These are phyloP conservation scores for Stagonosporopsis tanaceti DNA, from an alignment of 2,329 filamentous ascomycete genomes.

Conservation along the genomic window DNA sequence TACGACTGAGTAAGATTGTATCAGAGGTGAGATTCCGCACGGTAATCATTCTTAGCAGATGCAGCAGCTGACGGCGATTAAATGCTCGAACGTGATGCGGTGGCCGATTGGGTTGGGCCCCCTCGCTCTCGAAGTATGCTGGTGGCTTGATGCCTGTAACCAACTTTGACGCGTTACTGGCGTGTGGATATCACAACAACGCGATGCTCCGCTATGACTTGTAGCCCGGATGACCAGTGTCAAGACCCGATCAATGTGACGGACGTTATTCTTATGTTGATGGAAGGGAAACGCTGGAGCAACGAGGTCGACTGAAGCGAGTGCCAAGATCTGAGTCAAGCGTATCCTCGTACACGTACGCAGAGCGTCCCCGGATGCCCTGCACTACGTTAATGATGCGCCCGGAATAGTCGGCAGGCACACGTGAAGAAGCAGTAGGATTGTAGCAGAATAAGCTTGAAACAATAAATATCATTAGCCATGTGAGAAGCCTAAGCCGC, in stretches of 20 bases:
- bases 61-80: too few relatives aligned
- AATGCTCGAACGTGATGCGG: not conserved
- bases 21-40: conserved; percentile 84
- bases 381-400: not conserved
- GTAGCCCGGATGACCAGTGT: not conserved
- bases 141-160: not conserved
- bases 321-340: conserved; percentile 10
- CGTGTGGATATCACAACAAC: not conserved
- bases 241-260: not conserved
- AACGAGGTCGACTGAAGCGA: conserved; percentile 7
- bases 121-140: not conserved
- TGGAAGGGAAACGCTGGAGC: not conserved
- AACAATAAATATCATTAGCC: conserved; percentile 14
- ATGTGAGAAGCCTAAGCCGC: conserved; percentile 5
- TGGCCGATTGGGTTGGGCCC: not conserved
- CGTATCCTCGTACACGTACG: conserved; percentile 6
- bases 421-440: not conserved
- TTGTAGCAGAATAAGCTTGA: not conserved
- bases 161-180: not conserved
- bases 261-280: not conserved
- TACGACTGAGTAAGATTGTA: conserved; percentile 73
- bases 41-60: conserved; percentile 56
- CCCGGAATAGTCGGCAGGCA: not conserved
- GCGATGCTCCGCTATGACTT: not conserved
- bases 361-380: too few relatives aligned